Conservation (phyloP, 1,284 basidiomycete genomes). For the Ganoderma lucidum region DNA sequence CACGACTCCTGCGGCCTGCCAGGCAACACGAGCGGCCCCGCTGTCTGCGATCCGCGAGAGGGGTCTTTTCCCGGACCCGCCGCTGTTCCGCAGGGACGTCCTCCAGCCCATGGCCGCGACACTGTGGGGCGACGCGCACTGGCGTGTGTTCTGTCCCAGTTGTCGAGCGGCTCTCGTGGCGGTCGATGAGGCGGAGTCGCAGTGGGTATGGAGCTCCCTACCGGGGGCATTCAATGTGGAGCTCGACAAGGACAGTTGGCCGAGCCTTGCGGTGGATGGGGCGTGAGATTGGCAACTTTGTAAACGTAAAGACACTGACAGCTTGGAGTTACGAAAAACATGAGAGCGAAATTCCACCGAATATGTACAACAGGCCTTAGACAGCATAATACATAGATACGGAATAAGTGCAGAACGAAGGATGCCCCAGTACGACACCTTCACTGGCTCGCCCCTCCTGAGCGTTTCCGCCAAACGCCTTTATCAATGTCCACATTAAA, state of each 20-base stretch:
- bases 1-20: neutral
- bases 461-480: neutral
- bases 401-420: no score
- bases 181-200: neutral
- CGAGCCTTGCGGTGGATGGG: neutral
- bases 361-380: no score
- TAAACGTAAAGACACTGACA: no score
- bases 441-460: neutral
- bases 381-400: no score
- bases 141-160: neutral
- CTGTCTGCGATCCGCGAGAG: neutral
- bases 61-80: neutral
- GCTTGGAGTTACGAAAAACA: no score
- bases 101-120: neutral
- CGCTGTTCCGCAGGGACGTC: neutral
- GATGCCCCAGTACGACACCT: neutral
- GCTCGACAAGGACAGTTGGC: neutral
- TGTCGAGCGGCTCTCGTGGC: neutral
- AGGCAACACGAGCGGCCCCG: no score
- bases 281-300: neutral
- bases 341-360: no score
- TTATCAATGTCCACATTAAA: neutral
- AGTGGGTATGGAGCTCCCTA: neutral
- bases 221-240: neutral
- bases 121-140: neutral